These are phyloP conservation scores for Hyaloscypha finlandica DNA, from an alignment of 495 filamentous ascomycete genomes.

Conservation along the genomic window DNA sequence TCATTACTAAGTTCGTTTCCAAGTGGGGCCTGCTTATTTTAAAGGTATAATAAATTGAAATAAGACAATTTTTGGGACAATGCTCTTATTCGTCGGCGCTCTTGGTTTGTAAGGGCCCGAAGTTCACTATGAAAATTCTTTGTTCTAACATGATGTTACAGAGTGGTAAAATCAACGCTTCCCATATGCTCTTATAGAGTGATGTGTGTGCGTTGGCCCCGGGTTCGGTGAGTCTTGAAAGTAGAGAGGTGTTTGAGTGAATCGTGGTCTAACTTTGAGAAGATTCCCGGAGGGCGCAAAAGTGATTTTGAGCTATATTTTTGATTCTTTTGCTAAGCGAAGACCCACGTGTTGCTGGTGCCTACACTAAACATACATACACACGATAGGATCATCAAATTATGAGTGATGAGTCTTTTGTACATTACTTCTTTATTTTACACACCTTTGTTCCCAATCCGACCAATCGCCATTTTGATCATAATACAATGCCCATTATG, in stretches of 20 bases:
- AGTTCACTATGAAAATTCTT: too few relatives aligned
- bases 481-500: not conserved
- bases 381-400: not conserved
- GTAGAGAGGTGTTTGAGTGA: not conserved
- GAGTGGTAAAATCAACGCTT: slow-evolving; percentile 33
- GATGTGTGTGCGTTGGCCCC: slow-evolving; percentile 18
- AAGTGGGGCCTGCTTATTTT: too few relatives aligned
- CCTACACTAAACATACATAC: too few relatives aligned
- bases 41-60: too few relatives aligned
- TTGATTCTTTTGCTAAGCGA: not conserved
- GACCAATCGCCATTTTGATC: not conserved
- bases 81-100: too few relatives aligned
- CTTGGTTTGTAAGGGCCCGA: too few relatives aligned
- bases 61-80: too few relatives aligned
- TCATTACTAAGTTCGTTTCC: too few relatives aligned
- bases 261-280: too few relatives aligned
- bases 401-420: not conserved
- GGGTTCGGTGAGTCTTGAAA: slow-evolving; percentile 14
- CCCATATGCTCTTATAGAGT: slow-evolving; percentile 6
- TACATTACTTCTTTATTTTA: not conserved
- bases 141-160: not conserved
- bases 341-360: too few relatives aligned
- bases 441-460: not conserved
- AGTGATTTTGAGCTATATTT: not conserved
- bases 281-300: slow-evolving; percentile 28